These are phyloP conservation scores for Aegle marmelos DNA, from an alignment of 345 rosid species.

Conservation along the genomic window DNA sequence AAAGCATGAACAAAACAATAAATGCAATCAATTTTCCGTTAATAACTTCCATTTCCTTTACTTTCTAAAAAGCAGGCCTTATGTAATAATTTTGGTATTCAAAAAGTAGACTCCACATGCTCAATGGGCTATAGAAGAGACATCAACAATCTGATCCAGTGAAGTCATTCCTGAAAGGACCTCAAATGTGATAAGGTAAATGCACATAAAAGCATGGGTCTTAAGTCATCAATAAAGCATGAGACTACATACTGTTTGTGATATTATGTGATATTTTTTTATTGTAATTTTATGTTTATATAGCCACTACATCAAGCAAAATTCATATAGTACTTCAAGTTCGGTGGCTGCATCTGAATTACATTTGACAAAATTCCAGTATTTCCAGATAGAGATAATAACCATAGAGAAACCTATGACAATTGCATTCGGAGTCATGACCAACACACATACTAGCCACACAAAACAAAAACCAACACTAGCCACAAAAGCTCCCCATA, in stretches of 20 bases:
- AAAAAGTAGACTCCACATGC: neutral
- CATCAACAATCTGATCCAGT: neutral
- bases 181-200: neutral
- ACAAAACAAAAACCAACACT: neutral
- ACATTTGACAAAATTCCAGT: neutral
- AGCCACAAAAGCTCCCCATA: neutral
- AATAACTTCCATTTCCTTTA: neutral
- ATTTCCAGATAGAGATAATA: neutral
- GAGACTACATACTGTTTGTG: neutral
- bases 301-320: neutral
- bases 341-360: neutral
- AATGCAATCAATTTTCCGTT: neutral
- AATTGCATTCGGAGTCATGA: neutral
- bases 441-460: neutral
- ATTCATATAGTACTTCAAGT: neutral
- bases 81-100: neutral
- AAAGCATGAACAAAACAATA: neutral
- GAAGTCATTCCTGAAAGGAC: neutral
- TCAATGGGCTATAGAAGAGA: neutral
- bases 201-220: neutral
- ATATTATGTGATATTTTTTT: neutral
- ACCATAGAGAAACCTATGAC: neutral
- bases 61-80: neutral
- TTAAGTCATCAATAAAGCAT: neutral
- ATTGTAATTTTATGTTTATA: neutral